Evolutionary conservation across 176 grass and related monocot genomes (phyloP).

Genomic region (Musa beccarii): DNA sequence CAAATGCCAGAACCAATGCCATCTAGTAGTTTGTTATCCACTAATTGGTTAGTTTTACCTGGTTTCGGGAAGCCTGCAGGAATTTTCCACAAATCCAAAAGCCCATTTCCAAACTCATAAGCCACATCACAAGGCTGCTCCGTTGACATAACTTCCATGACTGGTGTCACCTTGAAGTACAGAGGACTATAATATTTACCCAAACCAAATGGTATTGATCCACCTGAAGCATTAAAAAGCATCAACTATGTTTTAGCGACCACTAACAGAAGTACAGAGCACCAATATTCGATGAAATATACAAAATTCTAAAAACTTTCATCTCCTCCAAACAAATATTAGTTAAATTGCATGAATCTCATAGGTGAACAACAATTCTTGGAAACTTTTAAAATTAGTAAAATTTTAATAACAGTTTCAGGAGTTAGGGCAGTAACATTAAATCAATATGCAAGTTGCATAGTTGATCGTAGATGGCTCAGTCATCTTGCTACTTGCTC

Average conservation of each 20-base stretch:
- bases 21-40: too few species aligned
- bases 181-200: constrained; percentile 5
- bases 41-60: background rate
- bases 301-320: background rate
- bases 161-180: constrained; percentile 22
- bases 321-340: background rate
- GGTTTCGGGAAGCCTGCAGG: constrained; percentile 7
- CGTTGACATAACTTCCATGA: constrained; percentile 25
- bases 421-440: background rate
- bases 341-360: too few species aligned
- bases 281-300: background rate
- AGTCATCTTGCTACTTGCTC: background rate
- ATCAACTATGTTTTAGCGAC: background rate
- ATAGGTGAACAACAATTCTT: too few species aligned
- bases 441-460: background rate
- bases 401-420: background rate
- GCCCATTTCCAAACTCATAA: constrained; percentile 29
- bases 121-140: constrained; percentile 27
- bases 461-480: background rate
- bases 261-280: background rate
- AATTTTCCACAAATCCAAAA: constrained; percentile 13
- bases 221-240: background rate
- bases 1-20: too few species aligned
- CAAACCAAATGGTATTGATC: background rate
- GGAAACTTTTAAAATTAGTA: background rate